Evolutionary conservation across 2,329 filamentous ascomycete genomes (phyloP).

Genomic region (Aureobasidium musti): DNA sequence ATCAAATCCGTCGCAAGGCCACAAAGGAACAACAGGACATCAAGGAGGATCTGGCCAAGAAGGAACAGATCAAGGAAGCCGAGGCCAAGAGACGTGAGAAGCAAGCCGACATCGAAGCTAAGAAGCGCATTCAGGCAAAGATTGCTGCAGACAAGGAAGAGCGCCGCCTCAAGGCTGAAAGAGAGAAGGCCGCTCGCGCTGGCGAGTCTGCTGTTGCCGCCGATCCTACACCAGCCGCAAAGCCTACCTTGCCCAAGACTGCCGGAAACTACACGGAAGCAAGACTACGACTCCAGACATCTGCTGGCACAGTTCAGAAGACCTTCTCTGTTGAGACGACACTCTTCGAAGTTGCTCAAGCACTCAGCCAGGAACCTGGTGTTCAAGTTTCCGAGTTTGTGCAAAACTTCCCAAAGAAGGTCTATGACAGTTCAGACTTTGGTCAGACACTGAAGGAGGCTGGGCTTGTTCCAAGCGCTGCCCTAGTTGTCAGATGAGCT

Average conservation of each 20-base stretch:
- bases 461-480: conserved; percentile 86
- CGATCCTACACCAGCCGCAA: conserved; percentile 47
- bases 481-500: conserved; percentile 66
- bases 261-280: conserved; percentile 76
- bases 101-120: conserved; percentile 77
- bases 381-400: conserved; percentile 73
- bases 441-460: conserved; percentile 91
- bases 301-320: conserved; percentile 77
- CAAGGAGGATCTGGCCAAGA: conserved; percentile 84
- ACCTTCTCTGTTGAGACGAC: conserved; percentile 87
- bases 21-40: conserved; percentile 85
- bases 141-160: conserved; percentile 95
- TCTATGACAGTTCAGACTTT: conserved; percentile 70
- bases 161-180: conserved; percentile 78
- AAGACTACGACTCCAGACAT: conserved; percentile 76
- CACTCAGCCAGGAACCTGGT: conserved; percentile 70
- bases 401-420: conserved; percentile 84
- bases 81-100: conserved; percentile 86
- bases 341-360: conserved; percentile 84
- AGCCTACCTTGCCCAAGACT: conserved; percentile 59
- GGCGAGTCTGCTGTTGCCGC: conserved; percentile 48
- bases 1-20: conserved; percentile 80
- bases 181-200: conserved; percentile 66
- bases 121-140: conserved; percentile 86
- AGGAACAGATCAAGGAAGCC: conserved; percentile 91